Evolutionary conservation across 2,329 filamentous ascomycete species (phyloP).

Genomic region (Pseudogymnoascus sp.): DNA sequence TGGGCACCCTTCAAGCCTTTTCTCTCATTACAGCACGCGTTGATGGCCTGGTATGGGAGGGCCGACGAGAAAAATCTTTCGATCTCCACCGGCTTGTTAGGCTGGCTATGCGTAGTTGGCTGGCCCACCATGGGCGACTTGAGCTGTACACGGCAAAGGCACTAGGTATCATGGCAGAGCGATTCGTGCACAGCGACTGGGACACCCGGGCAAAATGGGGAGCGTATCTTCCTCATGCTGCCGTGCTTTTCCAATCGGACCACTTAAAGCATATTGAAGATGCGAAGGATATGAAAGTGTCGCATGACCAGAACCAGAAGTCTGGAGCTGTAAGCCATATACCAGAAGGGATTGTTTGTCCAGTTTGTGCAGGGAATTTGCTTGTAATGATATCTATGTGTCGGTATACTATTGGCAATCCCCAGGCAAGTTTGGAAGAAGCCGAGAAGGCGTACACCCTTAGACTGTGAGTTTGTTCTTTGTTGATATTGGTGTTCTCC

Average conservation of each 20-base stretch:
- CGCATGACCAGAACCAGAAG: background rate
- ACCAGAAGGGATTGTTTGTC: background rate
- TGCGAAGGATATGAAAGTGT: background rate
- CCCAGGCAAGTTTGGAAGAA: background rate
- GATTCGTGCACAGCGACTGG: background rate
- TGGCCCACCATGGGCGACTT: constrained; percentile 13
- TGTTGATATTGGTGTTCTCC: background rate
- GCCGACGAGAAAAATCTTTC: constrained; percentile 14
- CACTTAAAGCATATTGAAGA: background rate
- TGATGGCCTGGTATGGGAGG: constrained; percentile 1
- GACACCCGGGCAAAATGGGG: background rate
- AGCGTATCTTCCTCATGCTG: background rate
- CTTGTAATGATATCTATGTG: background rate
- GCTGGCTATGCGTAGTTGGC: constrained; percentile 29
- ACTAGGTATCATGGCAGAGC: background rate
- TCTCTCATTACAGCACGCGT: constrained; percentile 24
- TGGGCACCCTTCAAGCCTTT: constrained; percentile 29
- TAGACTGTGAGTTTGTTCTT: background rate
- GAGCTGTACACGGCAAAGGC: background rate
- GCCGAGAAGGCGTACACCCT: background rate
- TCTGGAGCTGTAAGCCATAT: background rate
- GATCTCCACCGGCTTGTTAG: constrained; percentile 32
- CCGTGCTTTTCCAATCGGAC: background rate
- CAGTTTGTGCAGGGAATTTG: background rate
- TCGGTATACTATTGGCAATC: background rate